phyloP scores from a whole-genome alignment of 148 eudicot species.

The Hydrangea macrophylla region DNA sequence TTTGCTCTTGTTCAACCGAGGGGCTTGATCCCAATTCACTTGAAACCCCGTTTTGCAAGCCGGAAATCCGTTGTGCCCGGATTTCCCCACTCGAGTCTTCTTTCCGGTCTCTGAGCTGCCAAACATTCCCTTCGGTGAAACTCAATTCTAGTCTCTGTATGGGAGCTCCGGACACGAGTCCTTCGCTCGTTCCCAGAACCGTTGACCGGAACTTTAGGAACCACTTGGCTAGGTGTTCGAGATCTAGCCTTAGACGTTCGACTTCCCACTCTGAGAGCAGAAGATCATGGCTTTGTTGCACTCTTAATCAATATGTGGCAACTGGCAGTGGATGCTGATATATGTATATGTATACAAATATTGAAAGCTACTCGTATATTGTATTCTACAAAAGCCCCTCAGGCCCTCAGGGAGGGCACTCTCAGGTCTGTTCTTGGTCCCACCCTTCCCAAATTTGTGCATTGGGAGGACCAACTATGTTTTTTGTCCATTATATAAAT shows the following conservation, averaged over 20 bases:
- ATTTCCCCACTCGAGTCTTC: conserved; percentile 44
- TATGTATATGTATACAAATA: too few species aligned
- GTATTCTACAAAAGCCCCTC: too few species aligned
- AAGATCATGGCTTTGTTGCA: conserved; percentile 78
- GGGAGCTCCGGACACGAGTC: conserved; percentile 44
- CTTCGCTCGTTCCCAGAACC: conserved; percentile 36
- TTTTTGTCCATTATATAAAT: too few species aligned
- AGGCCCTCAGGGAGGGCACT: background rate
- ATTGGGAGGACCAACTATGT: too few species aligned
- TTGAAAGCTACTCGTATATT: too few species aligned
- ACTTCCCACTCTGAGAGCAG: conserved; percentile 51
- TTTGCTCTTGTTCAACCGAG: conserved; percentile 61
- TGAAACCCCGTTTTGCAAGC: conserved; percentile 59
- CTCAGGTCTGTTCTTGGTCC: too few species aligned
- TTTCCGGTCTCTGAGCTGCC: conserved; percentile 62
- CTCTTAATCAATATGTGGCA: conserved; percentile 55
- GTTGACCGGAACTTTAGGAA: conserved; percentile 8
- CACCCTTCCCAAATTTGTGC: too few species aligned
- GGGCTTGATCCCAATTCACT: conserved; percentile 17
- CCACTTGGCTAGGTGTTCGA: conserved; percentile 34
- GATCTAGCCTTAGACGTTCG: conserved; percentile 52
- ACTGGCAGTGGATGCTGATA: conserved; percentile 31
- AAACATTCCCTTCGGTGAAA: conserved; percentile 45
- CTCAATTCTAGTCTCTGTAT: conserved; percentile 48
- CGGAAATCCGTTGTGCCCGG: conserved; percentile 21